Evolutionary conservation across 805 yeast genomes (phyloP).

Genomic region (Barnettozyma siamensis): DNA sequence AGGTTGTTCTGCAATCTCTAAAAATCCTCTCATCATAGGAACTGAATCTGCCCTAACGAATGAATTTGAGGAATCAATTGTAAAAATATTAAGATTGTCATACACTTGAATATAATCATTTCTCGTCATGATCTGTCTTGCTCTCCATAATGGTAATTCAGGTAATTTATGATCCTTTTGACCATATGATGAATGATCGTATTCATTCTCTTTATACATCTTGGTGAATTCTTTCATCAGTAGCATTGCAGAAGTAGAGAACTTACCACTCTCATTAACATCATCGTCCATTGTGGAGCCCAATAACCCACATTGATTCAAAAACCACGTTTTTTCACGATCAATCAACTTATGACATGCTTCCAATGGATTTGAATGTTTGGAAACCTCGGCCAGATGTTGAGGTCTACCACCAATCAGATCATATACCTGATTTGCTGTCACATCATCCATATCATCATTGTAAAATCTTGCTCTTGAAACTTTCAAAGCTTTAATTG

Average conservation of each 20-base stretch:
- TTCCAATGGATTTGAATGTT: slow-evolving; percentile 46
- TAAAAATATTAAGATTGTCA: slow-evolving; percentile 73
- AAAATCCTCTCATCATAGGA: slow-evolving; percentile 87
- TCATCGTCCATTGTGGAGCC: slow-evolving; percentile 85
- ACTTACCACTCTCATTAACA: slow-evolving; percentile 80
- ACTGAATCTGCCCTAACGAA: slow-evolving; percentile 76
- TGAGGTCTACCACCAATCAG: slow-evolving; percentile 83
- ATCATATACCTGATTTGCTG: slow-evolving; percentile 53
- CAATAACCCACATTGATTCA: slow-evolving; percentile 73
- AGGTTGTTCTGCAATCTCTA: slow-evolving; percentile 67
- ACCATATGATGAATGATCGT: slow-evolving; percentile 11
- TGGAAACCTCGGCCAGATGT: slow-evolving; percentile 65
- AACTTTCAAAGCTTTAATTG: slow-evolving; percentile 47
- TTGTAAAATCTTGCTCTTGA: slow-evolving; percentile 42
- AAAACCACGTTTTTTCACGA: slow-evolving; percentile 78
- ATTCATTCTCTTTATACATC: slow-evolving; percentile 42
- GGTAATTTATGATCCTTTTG: slow-evolving; percentile 43
- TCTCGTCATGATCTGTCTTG: slow-evolving; percentile 80
- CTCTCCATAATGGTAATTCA: slow-evolving; percentile 75
- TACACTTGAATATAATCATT: slow-evolving; percentile 72
- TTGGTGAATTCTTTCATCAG: slow-evolving; percentile 65
- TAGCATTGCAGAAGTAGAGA: slow-evolving; percentile 67
- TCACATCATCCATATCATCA: slow-evolving; percentile 32
- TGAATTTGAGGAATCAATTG: slow-evolving; percentile 62
- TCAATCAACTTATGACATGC: slow-evolving; percentile 72